Conservation (phyloP, 2,329 filamentous ascomycete species). For the Cladosporium sp. region DNA sequence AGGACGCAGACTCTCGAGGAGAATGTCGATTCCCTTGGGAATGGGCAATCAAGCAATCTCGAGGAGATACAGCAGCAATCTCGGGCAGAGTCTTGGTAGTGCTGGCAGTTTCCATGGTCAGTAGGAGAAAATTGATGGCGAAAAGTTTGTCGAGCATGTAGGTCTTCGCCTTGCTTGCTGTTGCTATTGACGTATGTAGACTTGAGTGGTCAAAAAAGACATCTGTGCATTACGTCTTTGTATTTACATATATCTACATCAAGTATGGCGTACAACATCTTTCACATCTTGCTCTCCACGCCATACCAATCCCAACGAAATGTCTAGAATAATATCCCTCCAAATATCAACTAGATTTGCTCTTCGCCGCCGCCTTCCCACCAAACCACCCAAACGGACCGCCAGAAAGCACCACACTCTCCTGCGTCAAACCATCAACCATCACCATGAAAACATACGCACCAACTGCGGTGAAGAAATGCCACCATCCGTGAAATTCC, state of each 20-base stretch:
- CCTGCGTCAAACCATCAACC: slow-evolving; percentile 9
- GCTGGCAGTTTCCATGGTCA: slow-evolving; percentile 23
- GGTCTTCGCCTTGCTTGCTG: too few relatives aligned
- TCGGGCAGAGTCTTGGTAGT: slow-evolving; percentile 37
- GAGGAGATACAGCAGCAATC: slow-evolving; percentile 42
- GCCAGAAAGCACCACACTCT: background rate
- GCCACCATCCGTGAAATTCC: slow-evolving; percentile 14
- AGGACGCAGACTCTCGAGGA: slow-evolving; percentile 29
- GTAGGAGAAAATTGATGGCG: background rate
- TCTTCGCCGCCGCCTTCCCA: background rate
- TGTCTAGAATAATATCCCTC: too few relatives aligned
- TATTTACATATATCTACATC: too few relatives aligned
- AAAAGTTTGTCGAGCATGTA: too few relatives aligned
- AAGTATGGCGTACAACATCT: too few relatives aligned
- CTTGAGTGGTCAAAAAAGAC: too few relatives aligned
- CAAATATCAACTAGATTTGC: background rate
- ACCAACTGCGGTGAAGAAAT: slow-evolving; percentile 4
- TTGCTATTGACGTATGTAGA: too few relatives aligned
- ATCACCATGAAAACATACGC: slow-evolving; percentile 12
- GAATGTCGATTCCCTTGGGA: slow-evolving; percentile 42
- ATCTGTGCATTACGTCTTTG: too few relatives aligned
- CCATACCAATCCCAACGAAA: too few relatives aligned
- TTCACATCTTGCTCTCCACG: too few relatives aligned
- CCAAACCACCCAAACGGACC: slow-evolving; percentile 5
- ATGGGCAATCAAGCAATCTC: slow-evolving; percentile 42